Conservation (phyloP, 352 stramenopile species). For the Pythium aquatile region DNA sequence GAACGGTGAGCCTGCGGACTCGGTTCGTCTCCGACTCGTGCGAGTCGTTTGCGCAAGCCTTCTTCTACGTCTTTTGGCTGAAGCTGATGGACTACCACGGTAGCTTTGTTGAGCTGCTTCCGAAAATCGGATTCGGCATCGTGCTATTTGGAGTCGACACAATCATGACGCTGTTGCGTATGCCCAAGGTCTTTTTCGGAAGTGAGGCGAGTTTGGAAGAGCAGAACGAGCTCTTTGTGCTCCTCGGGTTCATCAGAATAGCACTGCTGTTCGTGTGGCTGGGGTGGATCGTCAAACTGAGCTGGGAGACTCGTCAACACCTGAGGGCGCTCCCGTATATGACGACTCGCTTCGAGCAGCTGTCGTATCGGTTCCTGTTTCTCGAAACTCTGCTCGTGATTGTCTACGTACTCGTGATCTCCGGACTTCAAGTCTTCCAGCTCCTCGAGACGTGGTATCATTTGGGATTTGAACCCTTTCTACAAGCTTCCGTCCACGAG, state of each 20-base stretch:
- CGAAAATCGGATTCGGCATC: constrained; percentile 44
- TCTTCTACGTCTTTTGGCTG: constrained; percentile 83
- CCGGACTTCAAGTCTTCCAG: constrained; percentile 61
- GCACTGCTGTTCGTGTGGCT: constrained; percentile 67
- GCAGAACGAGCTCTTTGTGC: constrained; percentile 56
- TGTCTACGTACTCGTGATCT: constrained; percentile 68
- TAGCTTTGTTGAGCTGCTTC: constrained; percentile 17
- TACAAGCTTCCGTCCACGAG: constrained; percentile 66
- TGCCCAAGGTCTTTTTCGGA: constrained; percentile 52
- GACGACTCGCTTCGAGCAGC: constrained; percentile 80
- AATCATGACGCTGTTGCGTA: constrained; percentile 59
- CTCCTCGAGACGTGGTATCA: constrained; percentile 65
- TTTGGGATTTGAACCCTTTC: constrained; percentile 63
- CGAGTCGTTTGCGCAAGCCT: constrained; percentile 67
- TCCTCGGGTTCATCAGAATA: constrained; percentile 64
- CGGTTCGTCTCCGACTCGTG: constrained; percentile 65
- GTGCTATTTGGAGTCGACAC: constrained; percentile 51
- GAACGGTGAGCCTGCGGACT: constrained; percentile 51
- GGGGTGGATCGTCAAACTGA: constrained; percentile 63
- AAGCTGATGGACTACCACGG: constrained; percentile 74
- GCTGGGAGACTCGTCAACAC: constrained; percentile 48
- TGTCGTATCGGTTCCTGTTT: constrained; percentile 85
- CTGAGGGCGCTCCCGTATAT: constrained; percentile 83
- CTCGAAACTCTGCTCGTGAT: constrained; percentile 76
- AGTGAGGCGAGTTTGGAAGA: constrained; percentile 17